Evolutionary conservation across 768 basidiomycete species (phyloP).

Genomic region (Pleurotus giganteus): DNA sequence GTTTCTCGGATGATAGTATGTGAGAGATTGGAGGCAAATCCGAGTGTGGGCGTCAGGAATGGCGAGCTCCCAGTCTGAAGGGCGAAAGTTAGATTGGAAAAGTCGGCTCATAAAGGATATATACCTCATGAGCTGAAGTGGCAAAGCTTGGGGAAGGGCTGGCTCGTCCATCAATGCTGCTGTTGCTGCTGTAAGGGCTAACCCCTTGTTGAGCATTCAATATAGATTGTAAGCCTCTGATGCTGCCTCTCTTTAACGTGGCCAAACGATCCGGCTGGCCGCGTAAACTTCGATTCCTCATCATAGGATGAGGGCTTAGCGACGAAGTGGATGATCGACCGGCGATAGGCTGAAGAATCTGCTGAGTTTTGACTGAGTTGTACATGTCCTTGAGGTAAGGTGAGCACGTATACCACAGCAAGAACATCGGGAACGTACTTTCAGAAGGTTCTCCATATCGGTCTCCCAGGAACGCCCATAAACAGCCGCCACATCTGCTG

Average conservation of each 20-base stretch:
- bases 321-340: conserved; percentile 57
- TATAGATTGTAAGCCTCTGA: conserved; percentile 84
- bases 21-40: conserved; percentile 94
- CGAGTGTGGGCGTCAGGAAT: conserved; percentile 83
- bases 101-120: conserved; percentile 13
- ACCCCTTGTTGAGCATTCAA: conserved; percentile 59
- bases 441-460: conserved; percentile 85
- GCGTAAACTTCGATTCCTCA: conserved; percentile 74
- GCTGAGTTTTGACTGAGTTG: conserved; percentile 83
- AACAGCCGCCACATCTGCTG: conserved; percentile 23
- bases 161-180: conserved; percentile 82
- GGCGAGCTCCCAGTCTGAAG: conserved; percentile 55
- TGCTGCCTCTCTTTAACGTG: conserved; percentile 86
- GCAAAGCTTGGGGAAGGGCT: conserved; percentile 95
- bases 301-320: conserved; percentile 51
- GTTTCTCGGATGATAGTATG: conserved; percentile 96
- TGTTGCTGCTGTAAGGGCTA: conserved; percentile 84
- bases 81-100: background rate
- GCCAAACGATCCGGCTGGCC: conserved; percentile 68
- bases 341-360: conserved; percentile 81
- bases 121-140: conserved; percentile 82
- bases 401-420: conserved; percentile 1
- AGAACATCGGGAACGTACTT: conserved; percentile 43
- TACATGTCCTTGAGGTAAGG: conserved; percentile 78
- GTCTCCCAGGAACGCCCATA: conserved; percentile 77